phyloP scores from a whole-genome alignment of 2,329 filamentous ascomycete species.

The Diaporthe sp. region DNA sequence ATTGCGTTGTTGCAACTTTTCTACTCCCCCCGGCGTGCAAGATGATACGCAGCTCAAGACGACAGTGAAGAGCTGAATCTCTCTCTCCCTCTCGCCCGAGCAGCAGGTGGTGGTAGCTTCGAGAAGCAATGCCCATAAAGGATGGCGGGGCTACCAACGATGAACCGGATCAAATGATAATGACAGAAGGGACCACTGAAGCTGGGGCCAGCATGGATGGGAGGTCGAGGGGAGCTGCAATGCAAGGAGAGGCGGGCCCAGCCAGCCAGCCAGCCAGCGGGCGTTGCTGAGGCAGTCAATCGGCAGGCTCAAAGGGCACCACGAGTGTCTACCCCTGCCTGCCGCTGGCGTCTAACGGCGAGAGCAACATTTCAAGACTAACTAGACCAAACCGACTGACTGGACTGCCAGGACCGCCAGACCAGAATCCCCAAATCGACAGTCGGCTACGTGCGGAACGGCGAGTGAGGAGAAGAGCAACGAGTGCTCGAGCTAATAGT shows the following conservation, averaged over 20 bases:
- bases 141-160: neutral
- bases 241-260: neutral
- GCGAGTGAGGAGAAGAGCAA: slow-evolving; percentile 22
- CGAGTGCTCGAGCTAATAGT: slow-evolving; percentile 4
- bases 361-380: slow-evolving; percentile 27
- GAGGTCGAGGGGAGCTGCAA: neutral
- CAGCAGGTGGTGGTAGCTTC: neutral
- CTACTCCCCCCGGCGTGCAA: neutral
- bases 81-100: neutral
- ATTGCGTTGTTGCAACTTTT: neutral
- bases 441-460: slow-evolving; percentile 25
- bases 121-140: neutral
- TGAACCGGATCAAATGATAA: slow-evolving; percentile 15
- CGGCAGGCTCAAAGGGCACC: slow-evolving; percentile 20
- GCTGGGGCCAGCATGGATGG: neutral
- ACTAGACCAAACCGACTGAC: neutral
- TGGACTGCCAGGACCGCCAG: slow-evolving; percentile 13
- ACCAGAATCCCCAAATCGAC: slow-evolving; percentile 19
- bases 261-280: neutral
- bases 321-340: neutral
- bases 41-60: neutral
- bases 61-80: neutral
- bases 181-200: slow-evolving; percentile 17
- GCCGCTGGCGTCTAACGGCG: slow-evolving; percentile 9
- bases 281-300: neutral